Evolutionary conservation across 768 basidiomycete species (phyloP).

Genomic region (Auricularia heimuer): DNA sequence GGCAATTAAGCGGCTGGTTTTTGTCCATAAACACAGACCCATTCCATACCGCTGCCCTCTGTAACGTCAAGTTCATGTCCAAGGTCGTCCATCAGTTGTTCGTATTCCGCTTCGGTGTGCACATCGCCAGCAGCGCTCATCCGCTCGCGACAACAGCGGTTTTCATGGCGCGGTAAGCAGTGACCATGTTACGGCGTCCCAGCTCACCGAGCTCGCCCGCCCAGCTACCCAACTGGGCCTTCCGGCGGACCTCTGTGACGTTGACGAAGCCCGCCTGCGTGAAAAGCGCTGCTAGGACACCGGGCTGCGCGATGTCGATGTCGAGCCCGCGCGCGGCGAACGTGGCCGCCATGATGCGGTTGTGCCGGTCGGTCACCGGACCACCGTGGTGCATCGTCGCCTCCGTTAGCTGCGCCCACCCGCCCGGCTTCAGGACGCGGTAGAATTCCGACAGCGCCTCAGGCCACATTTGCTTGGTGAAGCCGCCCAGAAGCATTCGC

Average conservation of each 20-base stretch:
- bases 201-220: neutral
- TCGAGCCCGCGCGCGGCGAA: neutral
- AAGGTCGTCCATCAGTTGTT: neutral
- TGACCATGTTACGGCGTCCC: neutral
- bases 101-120: neutral
- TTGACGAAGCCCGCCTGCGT: neutral
- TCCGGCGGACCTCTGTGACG: neutral
- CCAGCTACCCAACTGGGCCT: neutral
- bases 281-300: neutral
- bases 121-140: neutral
- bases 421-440: slow-evolving; percentile 24
- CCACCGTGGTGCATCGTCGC: neutral
- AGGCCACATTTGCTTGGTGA: slow-evolving; percentile 21
- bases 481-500: slow-evolving; percentile 22
- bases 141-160: neutral
- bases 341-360: neutral
- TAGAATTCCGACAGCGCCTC: slow-evolving; percentile 18
- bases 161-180: neutral
- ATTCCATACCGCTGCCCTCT: neutral
- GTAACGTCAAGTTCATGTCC: neutral
- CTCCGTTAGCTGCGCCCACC: slow-evolving; percentile 24
- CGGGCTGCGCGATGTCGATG: neutral
- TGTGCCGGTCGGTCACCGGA: neutral
- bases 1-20: neutral
- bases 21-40: neutral